phyloP scores from a whole-genome alignment of 2,329 filamentous ascomycete genomes.

The Talaromyces sp. region DNA sequence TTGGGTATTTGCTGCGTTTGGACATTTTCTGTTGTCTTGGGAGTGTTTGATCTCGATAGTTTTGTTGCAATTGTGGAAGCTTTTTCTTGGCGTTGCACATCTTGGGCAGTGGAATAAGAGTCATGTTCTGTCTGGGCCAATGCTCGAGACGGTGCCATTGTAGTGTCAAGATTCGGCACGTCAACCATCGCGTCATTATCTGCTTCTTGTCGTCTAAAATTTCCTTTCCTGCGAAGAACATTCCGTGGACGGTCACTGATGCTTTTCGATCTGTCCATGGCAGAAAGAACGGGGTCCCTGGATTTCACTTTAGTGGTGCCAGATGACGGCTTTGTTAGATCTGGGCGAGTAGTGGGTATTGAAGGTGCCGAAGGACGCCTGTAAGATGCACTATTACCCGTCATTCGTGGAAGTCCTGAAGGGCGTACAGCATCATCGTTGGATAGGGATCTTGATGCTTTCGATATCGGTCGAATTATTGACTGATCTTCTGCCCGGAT shows the following conservation, averaged over 20 bases:
- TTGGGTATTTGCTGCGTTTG: conserved; percentile 29
- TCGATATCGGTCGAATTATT: conserved; percentile 21
- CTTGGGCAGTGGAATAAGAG: conserved; percentile 3
- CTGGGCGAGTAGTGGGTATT: not conserved
- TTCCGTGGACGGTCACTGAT: conserved; percentile 33
- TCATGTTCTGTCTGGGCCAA: not conserved
- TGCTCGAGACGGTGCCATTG: not conserved
- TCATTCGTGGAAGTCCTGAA: conserved; percentile 30
- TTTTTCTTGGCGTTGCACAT: not conserved
- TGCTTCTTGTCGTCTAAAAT: conserved; percentile 33
- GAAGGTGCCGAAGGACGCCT: conserved; percentile 16
- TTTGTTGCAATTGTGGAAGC: conserved; percentile 18
- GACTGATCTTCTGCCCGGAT: conserved; percentile 25
- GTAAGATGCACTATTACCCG: conserved; percentile 22
- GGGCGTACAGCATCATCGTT: conserved; percentile 24
- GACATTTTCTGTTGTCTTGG: conserved; percentile 19
- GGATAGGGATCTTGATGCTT: conserved; percentile 22
- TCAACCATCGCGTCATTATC: conserved; percentile 2
- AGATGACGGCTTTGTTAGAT: not conserved
- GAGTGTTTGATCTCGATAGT: conserved; percentile 19
- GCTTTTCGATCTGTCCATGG: conserved; percentile 20
- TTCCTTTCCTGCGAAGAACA: conserved; percentile 41
- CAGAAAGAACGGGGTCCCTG: conserved; percentile 7
- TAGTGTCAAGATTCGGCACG: not conserved
- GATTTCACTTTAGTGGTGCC: not conserved